Conservation (phyloP, 140 eudicot species). For the Oenanthe javanica region DNA sequence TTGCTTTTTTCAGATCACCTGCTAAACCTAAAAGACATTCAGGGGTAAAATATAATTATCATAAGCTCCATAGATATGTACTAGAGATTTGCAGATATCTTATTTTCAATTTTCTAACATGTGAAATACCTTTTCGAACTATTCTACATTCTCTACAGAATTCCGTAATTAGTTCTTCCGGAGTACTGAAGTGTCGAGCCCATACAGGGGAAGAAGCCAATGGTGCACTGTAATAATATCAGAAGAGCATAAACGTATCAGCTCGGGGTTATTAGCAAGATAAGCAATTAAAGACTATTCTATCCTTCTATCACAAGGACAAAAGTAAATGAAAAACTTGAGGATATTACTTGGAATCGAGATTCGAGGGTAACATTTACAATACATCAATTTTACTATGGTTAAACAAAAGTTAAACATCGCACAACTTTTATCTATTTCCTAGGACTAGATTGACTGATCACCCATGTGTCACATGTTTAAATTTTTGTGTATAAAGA, state of each 20-base stretch:
- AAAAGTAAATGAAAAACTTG: background rate
- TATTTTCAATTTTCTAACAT: slow-evolving; percentile 6
- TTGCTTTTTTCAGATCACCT: slow-evolving; percentile 99
- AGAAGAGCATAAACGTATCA: slow-evolving; percentile 7
- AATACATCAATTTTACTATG: background rate
- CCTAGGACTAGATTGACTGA: background rate
- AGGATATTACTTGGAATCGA: background rate
- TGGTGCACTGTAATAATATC: slow-evolving; percentile 69
- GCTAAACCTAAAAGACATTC: slow-evolving; percentile 60
- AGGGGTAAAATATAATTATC: slow-evolving; percentile 1
- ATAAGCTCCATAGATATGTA: background rate
- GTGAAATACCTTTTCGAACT: slow-evolving; percentile 78
- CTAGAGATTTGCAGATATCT: background rate
- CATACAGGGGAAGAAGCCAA: slow-evolving; percentile 88
- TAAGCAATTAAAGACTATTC: background rate
- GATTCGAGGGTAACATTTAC: background rate
- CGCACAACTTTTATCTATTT: background rate
- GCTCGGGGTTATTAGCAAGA: background rate
- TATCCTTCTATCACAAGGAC: background rate
- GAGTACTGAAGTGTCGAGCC: slow-evolving; percentile 88
- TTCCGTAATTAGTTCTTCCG: slow-evolving; percentile 92
- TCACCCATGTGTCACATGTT: background rate
- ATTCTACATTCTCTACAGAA: slow-evolving; percentile 97
- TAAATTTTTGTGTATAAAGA: background rate
- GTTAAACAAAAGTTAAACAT: background rate